Base-by-base conservation (phyloP, 2,329 filamentous ascomycete species). In the Aspergillus terreus region DNA sequence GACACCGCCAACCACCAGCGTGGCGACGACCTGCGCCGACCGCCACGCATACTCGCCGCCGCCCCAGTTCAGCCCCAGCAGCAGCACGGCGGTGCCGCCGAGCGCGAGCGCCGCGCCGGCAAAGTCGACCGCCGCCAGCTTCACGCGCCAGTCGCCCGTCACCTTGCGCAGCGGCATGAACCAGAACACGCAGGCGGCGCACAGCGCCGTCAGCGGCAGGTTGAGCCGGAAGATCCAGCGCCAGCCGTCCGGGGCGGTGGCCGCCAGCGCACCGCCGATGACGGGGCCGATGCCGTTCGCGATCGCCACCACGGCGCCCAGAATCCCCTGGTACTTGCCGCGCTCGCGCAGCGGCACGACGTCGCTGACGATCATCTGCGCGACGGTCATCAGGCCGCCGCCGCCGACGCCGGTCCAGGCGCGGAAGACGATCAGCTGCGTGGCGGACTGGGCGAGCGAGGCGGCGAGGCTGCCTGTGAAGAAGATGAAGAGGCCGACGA, bases 361-460 rank as follows among this genome's bases (percentile, higher is more conserved):
- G 58, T 85, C 82, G n/a, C 75, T 79, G 10, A 84, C 77, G 41
- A 85, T 82, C 65, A 84, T 83, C 73, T 83, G 82, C 5, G 76
- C 71, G 23, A 84, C 68, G 3, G 78, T 81, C 51, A 76, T 78
- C 27, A 86, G 76, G 2, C 84, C 84, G 2, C 83, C 84, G 38
- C 78, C 79, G 9, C 81, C 82, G 11, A 86, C 71, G 41, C 84
- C 83, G 2, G 82, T 78, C 17, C 84, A 65, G 5, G 75, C 83
- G 15, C 84, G 76, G 60, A 84, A 85, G 27, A 80, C 68, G 63
- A 84, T 85, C 4, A 87, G 74, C 66, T 82, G 78, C 5, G 77
- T 74, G 2, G 78, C 76, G 32, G 76, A 82, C 38, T 76, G 73
- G 0, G 81, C 73, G n/a, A 86, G 72, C 0, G 80, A 81, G 57